Evolutionary conservation across 495 filamentous ascomycete species (phyloP), one percentile per base, ranked within the genome.

Genomic region (Friedmanniomyces endolithicus): DNA sequence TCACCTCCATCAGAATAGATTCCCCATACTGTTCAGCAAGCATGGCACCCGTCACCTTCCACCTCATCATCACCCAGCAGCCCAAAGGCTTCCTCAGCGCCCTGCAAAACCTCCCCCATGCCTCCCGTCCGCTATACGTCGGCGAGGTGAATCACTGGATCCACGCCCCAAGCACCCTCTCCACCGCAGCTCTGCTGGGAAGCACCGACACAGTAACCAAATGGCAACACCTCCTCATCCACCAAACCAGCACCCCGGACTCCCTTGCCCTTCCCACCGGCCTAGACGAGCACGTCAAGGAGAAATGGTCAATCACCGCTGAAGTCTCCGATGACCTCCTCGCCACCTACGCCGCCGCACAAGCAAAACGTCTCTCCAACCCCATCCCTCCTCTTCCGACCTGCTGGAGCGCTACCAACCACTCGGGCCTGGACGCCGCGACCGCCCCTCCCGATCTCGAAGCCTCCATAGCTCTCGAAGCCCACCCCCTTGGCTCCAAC

Each of bases 391-490:
- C 53, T 31, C 46, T 56, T 6, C 53, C 53, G 2, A 8, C 40
- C 11, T 45, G 53, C 45, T 56, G 53, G 53, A 40, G 45, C 24
- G 7, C 45, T 1, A 7, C 8, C 27, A 44, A 56, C 24, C 35
- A 56, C 53, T 35, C 24, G 33, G 53, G 53, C 23, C 53, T 56
- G 11, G 53, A 56, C 25, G 53, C 53, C 29, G 33, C 53, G 16
- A 34, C 20, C 17, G 29, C 45, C 31, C 53, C 53, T 11, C 2
- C 53, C 1, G 53, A 56, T 27, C 34, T 56, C 23, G 53, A 49
- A 43, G 31, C 44, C 45, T 56, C 53, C 22, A 45, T 56, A 4
- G 45, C 11, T 3, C 46, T 56, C 7, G 16, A 31, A 16, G 48
- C 53, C 24, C 39, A 50, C 34, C 20, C 45, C 17, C 29, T 56